Evolutionary conservation across 169 alveolate species (phyloP).

Genomic region (Plasmodium sp.): DNA sequence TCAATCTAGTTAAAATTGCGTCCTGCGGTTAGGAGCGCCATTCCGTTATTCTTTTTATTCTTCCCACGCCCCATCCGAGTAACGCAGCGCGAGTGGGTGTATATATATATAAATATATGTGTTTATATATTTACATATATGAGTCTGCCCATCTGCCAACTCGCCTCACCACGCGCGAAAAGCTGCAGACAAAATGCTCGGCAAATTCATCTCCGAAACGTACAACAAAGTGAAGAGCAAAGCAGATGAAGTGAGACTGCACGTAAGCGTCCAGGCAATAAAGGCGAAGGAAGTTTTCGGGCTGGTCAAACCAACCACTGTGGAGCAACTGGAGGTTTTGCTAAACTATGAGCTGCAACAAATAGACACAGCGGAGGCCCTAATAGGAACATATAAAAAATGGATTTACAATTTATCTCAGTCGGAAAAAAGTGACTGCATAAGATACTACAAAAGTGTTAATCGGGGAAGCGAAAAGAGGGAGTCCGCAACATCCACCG

Average conservation of each 20-base stretch:
- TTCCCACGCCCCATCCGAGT: background rate
- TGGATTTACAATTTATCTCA: conserved; percentile 57
- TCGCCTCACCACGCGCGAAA: background rate
- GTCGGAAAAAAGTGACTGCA: conserved; percentile 54
- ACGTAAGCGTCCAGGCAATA: conserved; percentile 64
- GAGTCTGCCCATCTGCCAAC: background rate
- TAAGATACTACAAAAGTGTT: conserved; percentile 32
- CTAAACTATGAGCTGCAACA: conserved; percentile 51
- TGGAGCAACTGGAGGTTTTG: conserved; percentile 34
- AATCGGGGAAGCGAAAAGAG: conserved; percentile 18
- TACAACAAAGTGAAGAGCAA: conserved; percentile 58
- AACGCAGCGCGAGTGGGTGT: background rate
- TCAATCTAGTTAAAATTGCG: background rate
- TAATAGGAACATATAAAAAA: conserved; percentile 53
- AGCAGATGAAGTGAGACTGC: conserved; percentile 63
- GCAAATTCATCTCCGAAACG: conserved; percentile 60
- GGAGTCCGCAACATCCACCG: background rate
- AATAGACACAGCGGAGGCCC: conserved; percentile 49
- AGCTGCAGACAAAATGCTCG: conserved; percentile 11
- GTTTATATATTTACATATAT: no score
- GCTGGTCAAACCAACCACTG: conserved; percentile 31
- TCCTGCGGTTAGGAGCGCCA: background rate
- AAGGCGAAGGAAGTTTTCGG: conserved; percentile 71
- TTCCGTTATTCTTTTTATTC: background rate
- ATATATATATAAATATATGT: background rate